phyloP scores from a whole-genome alignment of 2,329 filamentous ascomycete genomes.

The Zymoseptoria brevis region DNA sequence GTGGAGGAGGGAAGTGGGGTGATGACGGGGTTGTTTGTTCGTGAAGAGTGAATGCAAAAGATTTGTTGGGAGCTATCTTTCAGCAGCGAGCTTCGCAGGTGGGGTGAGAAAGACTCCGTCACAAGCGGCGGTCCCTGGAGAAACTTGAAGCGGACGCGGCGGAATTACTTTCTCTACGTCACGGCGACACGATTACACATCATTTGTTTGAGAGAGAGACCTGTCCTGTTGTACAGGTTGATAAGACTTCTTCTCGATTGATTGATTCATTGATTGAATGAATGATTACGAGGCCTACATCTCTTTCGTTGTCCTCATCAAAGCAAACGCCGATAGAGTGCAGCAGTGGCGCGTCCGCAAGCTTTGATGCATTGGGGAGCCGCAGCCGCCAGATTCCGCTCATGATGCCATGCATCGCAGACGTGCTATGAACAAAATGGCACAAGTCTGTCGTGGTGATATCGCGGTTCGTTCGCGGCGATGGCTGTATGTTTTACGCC shows the following conservation, averaged over 20 bases:
- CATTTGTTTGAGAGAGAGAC: not conserved
- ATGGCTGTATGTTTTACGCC: not conserved
- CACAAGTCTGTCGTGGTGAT: not conserved
- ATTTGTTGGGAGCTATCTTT: not conserved
- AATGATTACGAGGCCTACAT: not conserved
- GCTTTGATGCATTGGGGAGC: not conserved
- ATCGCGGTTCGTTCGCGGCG: not conserved
- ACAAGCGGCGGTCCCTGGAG: not conserved
- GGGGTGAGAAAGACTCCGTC: not conserved
- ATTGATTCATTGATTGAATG: not conserved
- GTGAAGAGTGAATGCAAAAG: not conserved
- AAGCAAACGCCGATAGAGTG: not conserved
- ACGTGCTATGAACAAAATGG: not conserved
- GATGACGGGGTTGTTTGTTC: not conserved
- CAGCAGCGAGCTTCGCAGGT: not conserved
- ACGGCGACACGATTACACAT: not conserved
- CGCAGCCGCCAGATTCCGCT: not conserved
- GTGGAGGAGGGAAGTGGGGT: slow-evolving; percentile 1
- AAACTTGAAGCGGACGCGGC: not conserved
- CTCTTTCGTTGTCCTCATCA: not conserved
- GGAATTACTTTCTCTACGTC: not conserved
- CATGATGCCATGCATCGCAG: not conserved
- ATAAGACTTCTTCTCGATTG: too few species aligned
- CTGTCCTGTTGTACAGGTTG: too few species aligned
- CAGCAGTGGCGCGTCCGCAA: not conserved